A percentile compares a stretch with the other conserved stretches of the same genome.
These are phyloP conservation scores for Lentinula edodes DNA, from an alignment of 768 basidiomycete species.

Conservation along the genomic window DNA sequence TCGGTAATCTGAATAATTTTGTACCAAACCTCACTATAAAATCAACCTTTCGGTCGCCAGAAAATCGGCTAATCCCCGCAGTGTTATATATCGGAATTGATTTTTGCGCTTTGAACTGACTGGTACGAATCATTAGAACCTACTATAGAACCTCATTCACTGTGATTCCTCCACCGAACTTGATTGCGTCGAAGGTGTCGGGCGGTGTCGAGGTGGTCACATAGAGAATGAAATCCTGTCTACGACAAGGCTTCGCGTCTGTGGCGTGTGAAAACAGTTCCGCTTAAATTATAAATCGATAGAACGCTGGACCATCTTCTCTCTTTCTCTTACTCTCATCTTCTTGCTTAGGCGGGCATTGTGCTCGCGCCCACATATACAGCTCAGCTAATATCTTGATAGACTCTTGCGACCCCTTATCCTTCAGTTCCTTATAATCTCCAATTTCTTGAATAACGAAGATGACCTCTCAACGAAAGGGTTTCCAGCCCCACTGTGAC, in stretches of 20 bases:
- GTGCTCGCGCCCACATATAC: constrained; percentile 14
- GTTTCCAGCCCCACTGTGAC: constrained; percentile 16
- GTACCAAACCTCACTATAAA: too few species aligned
- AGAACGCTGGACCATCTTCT: constrained; percentile 13
- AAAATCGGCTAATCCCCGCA: too few species aligned
- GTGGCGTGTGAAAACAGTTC: constrained; percentile 16
- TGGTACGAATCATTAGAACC: too few species aligned
- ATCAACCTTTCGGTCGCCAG: too few species aligned
- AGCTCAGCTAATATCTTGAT: constrained; percentile 7
- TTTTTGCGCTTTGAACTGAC: too few species aligned
- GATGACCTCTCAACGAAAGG: constrained; percentile 14
- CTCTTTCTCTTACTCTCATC: constrained; percentile 22
- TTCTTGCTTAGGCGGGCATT: constrained; percentile 21
- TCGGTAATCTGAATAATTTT: too few species aligned
- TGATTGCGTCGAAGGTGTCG: too few species aligned
- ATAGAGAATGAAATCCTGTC: background rate
- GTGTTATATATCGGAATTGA: too few species aligned
- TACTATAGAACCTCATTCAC: too few species aligned
- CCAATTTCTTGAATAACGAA: constrained; percentile 14
- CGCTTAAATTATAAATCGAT: constrained; percentile 6
- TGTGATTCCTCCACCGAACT: too few species aligned
- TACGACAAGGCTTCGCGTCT: constrained; percentile 5
- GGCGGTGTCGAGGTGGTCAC: too few species aligned
- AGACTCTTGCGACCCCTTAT: constrained; percentile 9
- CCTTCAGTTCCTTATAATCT: background rate